Evolutionary conservation across 2,329 filamentous ascomycete genomes (phyloP), one percentile per base, ranked within the genome.

Genomic region (Xylariaceae sp.): DNA sequence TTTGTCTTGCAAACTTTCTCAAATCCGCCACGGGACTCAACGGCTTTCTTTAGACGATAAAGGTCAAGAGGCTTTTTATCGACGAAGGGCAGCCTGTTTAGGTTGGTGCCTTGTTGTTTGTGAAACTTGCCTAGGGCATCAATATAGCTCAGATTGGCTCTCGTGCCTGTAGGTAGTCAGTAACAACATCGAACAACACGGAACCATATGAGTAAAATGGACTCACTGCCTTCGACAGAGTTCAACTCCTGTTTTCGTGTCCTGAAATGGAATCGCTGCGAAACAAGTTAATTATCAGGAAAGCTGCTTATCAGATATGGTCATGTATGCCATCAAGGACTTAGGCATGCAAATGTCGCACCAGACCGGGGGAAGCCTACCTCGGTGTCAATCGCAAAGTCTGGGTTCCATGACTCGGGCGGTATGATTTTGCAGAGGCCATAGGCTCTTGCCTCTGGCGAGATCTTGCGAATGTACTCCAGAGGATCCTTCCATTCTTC

Each of bases 241-340:
- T 99, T 99, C 58, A 99, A 78, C 72, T 97, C 92, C 71, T 99
- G 94, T 70, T 95, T 91, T 69, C 94, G 84, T 11, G 94, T 99
- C 61, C 91, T 85, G 69, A 99, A 99, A 71, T 99, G 94, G 67
- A 99, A 99, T 72, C 86, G 89, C 91, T 96, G 68, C 40, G 44
- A 30, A 32, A 12, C 11, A 35, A 39, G 41, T 65, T 30, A 65
- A 60, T 44, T 19, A 19, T 45, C 34, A 11, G 8, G 19, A 40
- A 40, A 6, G 7, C 27, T 4, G 3, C 8, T 8, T 3, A 26
- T 34, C 11, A n/a, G 30, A 27, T 6, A 39, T 12, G 34, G 42
- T 11, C 35, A 11, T 34, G 35, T 26, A 46, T 32, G 46, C 11
- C 26, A 30, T 2, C 6, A 30, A 49, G 31, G 11, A 31, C 12